These are phyloP conservation scores for Gracilaria domingensis DNA, from an alignment of 23 red algal species.

Conservation along the genomic window DNA sequence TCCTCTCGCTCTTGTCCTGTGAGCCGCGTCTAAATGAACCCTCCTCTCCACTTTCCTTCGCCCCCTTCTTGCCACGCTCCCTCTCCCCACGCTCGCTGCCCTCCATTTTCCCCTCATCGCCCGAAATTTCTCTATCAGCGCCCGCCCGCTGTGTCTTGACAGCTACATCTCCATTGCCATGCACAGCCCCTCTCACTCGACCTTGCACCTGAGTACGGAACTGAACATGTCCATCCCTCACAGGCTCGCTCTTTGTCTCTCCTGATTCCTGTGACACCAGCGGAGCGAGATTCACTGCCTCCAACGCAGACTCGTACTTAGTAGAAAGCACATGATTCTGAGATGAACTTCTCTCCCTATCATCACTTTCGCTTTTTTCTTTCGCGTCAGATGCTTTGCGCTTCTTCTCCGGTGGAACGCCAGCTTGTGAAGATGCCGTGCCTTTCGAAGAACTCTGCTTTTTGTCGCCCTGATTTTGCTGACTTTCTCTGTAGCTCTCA, in stretches of 20 bases:
- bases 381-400: background rate
- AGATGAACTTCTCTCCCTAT: background rate
- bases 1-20: background rate
- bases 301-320: constrained; percentile 17
- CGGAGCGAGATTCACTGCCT: constrained; percentile 13
- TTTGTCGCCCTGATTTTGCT: background rate
- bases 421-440: background rate
- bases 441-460: background rate
- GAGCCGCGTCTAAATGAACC: background rate
- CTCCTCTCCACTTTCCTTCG: background rate
- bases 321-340: background rate
- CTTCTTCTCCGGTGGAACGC: background rate
- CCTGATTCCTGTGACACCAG: background rate
- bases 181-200: background rate
- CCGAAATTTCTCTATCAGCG: background rate
- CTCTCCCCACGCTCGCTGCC: background rate
- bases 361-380: background rate
- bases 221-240: background rate
- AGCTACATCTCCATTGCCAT: background rate
- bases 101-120: background rate
- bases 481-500: background rate
- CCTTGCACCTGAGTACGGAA: background rate
- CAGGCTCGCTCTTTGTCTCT: background rate
- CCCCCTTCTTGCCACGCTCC: background rate
- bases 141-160: constrained; percentile 1